Conservation (phyloP, 2,329 filamentous ascomycete species). For the Zasmidium cellare region DNA sequence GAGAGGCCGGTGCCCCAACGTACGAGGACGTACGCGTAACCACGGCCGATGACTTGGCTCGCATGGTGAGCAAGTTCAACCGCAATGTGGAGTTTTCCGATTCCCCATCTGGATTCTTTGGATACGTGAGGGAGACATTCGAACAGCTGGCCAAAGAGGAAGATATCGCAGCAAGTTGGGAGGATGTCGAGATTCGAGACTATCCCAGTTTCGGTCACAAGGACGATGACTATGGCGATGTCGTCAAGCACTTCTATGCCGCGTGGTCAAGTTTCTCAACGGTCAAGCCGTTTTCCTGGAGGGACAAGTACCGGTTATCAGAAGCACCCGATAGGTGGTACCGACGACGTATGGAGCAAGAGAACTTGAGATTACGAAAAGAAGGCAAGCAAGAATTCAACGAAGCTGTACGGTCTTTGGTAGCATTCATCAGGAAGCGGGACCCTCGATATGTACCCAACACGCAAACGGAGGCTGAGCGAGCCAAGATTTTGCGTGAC, state of each 20-base stretch:
- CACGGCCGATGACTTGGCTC: slow-evolving; percentile 75
- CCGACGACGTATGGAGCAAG: slow-evolving; percentile 88
- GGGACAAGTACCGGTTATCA: slow-evolving; percentile 76
- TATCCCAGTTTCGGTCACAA: slow-evolving; percentile 84
- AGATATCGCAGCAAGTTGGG: slow-evolving; percentile 69
- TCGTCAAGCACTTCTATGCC: slow-evolving; percentile 78
- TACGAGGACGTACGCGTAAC: slow-evolving; percentile 73
- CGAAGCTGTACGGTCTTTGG: slow-evolving; percentile 81
- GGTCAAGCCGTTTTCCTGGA: slow-evolving; percentile 84
- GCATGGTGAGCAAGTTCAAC: slow-evolving; percentile 78
- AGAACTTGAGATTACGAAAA: slow-evolving; percentile 82
- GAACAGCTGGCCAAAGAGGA: slow-evolving; percentile 80
- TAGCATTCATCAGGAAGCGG: slow-evolving; percentile 85
- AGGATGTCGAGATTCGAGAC: slow-evolving; percentile 58
- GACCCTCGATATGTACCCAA: slow-evolving; percentile 83
- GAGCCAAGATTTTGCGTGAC: slow-evolving; percentile 74
- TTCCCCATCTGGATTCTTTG: slow-evolving; percentile 79
- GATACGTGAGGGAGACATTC: slow-evolving; percentile 74
- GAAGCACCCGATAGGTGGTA: slow-evolving; percentile 85
- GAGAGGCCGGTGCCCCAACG: slow-evolving; percentile 57
- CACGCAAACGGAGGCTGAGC: slow-evolving; percentile 73
- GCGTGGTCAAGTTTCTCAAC: slow-evolving; percentile 82
- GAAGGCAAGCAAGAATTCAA: slow-evolving; percentile 87
- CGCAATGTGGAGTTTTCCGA: slow-evolving; percentile 77
- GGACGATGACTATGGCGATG: slow-evolving; percentile 71